Evolutionary conservation across 306 rosid species (phyloP).

Genomic region (Cicer chorassanicum): DNA sequence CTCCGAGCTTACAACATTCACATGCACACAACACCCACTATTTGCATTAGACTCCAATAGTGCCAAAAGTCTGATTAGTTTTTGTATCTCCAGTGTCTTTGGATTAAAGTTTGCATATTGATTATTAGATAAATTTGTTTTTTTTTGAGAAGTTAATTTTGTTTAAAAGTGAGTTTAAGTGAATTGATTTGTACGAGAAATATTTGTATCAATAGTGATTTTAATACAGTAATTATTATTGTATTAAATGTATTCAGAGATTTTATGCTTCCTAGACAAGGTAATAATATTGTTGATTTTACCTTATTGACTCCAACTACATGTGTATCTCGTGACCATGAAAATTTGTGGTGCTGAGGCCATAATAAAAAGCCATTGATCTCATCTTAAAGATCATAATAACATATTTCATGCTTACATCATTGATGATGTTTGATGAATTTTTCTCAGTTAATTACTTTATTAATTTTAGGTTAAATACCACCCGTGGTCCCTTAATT

Average conservation of each 20-base stretch:
- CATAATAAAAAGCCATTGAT: background rate
- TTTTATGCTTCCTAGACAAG: constrained; percentile 14
- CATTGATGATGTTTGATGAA: constrained; percentile 2
- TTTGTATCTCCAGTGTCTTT: background rate
- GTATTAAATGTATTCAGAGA: background rate
- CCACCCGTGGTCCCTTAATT: no score
- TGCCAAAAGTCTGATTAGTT: background rate
- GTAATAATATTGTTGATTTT: constrained; percentile 22
- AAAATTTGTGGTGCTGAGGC: constrained; percentile 39
- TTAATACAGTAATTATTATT: background rate
- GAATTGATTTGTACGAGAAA: background rate
- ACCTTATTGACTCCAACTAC: constrained; percentile 30
- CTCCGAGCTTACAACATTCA: no score
- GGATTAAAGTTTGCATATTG: constrained; percentile 1
- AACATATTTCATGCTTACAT: constrained; percentile 28
- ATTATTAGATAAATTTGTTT: background rate
- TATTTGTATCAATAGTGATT: background rate
- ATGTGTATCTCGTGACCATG: constrained; percentile 41
- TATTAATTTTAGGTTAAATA: no score
- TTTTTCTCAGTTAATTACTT: no score
- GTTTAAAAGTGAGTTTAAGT: background rate
- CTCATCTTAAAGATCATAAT: constrained; percentile 23
- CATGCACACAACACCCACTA: no score
- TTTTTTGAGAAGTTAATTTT: background rate
- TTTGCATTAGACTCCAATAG: no score